phyloP scores from a whole-genome alignment of 2,329 filamentous ascomycete genomes.

The Talaromyces sp. region DNA sequence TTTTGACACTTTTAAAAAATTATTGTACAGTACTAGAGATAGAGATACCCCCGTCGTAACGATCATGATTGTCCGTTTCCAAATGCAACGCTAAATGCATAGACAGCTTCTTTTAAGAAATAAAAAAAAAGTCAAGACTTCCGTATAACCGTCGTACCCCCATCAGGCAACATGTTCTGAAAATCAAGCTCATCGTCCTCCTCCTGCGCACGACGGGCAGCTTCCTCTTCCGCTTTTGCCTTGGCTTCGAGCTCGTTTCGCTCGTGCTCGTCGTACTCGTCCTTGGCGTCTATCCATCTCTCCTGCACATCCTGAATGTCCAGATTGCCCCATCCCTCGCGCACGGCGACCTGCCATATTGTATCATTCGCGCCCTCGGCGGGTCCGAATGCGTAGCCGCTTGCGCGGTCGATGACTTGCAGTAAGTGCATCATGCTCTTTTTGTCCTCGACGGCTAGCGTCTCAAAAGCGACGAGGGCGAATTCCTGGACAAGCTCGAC shows the following conservation, averaged over 20 bases:
- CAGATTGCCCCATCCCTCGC: constrained; percentile 63
- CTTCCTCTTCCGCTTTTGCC: constrained; percentile 48
- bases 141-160: constrained; percentile 67
- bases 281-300: constrained; percentile 87
- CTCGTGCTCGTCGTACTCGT: constrained; percentile 79
- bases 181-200: constrained; percentile 33
- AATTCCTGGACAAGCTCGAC: constrained; percentile 85
- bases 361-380: constrained; percentile 91
- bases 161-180: constrained; percentile 46
- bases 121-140: constrained; percentile 35
- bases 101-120: not conserved
- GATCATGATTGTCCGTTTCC: not conserved
- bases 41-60: not conserved
- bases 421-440: constrained; percentile 92
- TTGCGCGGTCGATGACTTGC: constrained; percentile 82
- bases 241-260: constrained; percentile 70
- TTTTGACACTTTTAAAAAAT: constrained; percentile 15
- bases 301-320: constrained; percentile 90
- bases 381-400: constrained; percentile 86
- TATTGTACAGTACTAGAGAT: constrained; percentile 16
- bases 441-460: constrained; percentile 92
- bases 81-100: constrained; percentile 1
- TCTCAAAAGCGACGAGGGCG: constrained; percentile 84
- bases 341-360: constrained; percentile 95
- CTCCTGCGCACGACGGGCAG: constrained; percentile 22